Evolutionary conservation across 1,139 yeast genomes (phyloP).

Genomic region (Yarrowia galli): DNA sequence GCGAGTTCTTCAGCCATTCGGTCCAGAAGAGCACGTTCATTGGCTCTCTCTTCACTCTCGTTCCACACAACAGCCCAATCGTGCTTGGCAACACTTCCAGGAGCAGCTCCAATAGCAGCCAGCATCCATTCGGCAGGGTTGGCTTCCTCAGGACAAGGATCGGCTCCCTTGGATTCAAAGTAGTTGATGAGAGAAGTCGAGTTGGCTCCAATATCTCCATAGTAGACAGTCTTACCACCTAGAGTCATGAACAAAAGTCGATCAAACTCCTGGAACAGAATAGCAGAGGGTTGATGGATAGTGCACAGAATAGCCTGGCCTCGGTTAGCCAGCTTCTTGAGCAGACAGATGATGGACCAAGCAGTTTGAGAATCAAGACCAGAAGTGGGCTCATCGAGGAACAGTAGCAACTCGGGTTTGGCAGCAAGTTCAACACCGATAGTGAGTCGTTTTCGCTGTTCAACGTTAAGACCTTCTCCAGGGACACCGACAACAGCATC

Average conservation of each 20-base stretch:
- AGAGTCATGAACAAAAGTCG: constrained; percentile 71
- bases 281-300: constrained; percentile 84
- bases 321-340: constrained; percentile 74
- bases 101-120: constrained; percentile 81
- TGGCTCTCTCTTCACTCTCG: constrained; percentile 61
- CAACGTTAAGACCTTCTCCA: constrained; percentile 69
- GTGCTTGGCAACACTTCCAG: constrained; percentile 70
- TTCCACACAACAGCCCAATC: constrained; percentile 74
- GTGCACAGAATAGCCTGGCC: constrained; percentile 88
- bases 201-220: constrained; percentile 77
- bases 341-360: constrained; percentile 80
- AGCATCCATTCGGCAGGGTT: constrained; percentile 89
- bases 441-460: constrained; percentile 69
- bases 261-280: constrained; percentile 77
- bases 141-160: constrained; percentile 68
- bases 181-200: constrained; percentile 67
- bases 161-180: constrained; percentile 73
- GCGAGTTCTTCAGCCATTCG: constrained; percentile 43
- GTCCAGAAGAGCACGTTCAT: constrained; percentile 50
- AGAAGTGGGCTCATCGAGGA: constrained; percentile 66
- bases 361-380: constrained; percentile 74
- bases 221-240: constrained; percentile 82
- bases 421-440: constrained; percentile 70
- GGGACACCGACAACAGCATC: constrained; percentile 66
- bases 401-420: constrained; percentile 60